phyloP scores from a whole-genome alignment of 2,329 filamentous ascomycete species.

The Calonectria pseudoturangicola region DNA sequence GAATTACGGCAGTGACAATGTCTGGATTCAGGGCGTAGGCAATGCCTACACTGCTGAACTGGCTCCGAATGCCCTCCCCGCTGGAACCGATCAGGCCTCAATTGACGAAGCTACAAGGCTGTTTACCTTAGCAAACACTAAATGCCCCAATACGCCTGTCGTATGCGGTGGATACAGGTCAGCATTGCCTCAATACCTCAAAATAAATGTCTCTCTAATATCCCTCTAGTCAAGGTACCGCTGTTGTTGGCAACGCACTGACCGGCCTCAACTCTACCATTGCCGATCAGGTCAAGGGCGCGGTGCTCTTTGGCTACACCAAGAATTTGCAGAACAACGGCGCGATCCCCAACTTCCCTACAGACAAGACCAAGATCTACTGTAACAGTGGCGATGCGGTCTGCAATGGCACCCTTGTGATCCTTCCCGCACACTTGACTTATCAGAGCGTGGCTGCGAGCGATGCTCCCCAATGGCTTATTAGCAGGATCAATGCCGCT shows the following conservation, averaged over 20 bases:
- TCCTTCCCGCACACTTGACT: constrained; percentile 59
- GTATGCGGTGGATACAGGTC: constrained; percentile 63
- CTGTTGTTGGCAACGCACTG: constrained; percentile 64
- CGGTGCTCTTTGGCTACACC: constrained; percentile 64
- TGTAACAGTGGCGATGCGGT: constrained; percentile 61
- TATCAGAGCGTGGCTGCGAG: not conserved
- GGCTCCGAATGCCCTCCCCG: constrained; percentile 60
- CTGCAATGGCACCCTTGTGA: constrained; percentile 61
- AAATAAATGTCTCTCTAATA: constrained; percentile 58
- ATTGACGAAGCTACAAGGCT: constrained; percentile 64
- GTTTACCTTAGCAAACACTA: constrained; percentile 62
- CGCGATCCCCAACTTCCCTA: constrained; percentile 61
- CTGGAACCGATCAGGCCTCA: constrained; percentile 60
- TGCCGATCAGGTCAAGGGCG: constrained; percentile 60
- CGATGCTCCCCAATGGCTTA: constrained; percentile 21
- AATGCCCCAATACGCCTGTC: constrained; percentile 66
- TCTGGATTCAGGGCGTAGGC: constrained; percentile 68
- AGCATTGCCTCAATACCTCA: not conserved
- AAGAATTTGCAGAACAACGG: constrained; percentile 65
- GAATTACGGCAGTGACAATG: constrained; percentile 49
- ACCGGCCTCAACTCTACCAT: constrained; percentile 56
- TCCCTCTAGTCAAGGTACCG: constrained; percentile 65
- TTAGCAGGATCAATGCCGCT: constrained; percentile 8
- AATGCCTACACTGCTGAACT: constrained; percentile 62
- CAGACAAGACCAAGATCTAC: constrained; percentile 60